Base-by-base conservation (phyloP, 2,329 filamentous ascomycete genomes). In the Verticillium nonalfalfae region DNA sequence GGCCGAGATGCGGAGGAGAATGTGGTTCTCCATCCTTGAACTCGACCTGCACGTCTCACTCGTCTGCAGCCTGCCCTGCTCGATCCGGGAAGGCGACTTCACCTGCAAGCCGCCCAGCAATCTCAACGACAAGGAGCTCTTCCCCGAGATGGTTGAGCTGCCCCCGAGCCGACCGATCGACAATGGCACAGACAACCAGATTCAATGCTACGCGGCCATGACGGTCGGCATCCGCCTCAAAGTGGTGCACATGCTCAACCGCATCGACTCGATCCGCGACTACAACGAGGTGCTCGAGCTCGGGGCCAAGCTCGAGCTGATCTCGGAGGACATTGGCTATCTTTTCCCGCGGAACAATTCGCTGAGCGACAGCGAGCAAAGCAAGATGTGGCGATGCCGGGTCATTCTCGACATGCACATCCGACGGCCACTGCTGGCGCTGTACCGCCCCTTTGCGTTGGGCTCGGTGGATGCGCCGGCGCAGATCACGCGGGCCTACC, bases 1-100 rank as follows among this genome's bases (percentile, higher is more conserved):
- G 55, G 78, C 78, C n/a, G 83, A 85, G 69, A 75, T 80, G 63
- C 74, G 83, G 38, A 76, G 83, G n/a, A 76, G 80, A 62, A 68
- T 85, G 31, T 85, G 83, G 83, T 84, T 78, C 58, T 82, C 81
- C 3, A 79, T 85, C 50, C 71, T 84, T 40, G 83, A 85, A 64
- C 79, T 85, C 71, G 83, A 85, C 65, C 71, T 85, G 39, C 81
- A 84, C 64, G 75, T 83, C 52, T 82, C 82, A 1, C 76, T 84
- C 57, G 77, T 79, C 26, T 79, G 79, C 68, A 81, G 79, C 64
- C 70, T 85, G 59, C 82, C 82, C 0, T 80, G 76, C 52, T 72
- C 81, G 14, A 75, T 85, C 6, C 76, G 81, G 2, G 79, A 83
- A 7, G 81, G 78, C 10, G 82, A 85, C 68, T 84, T 79, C 62